Conservation (phyloP, 2,329 filamentous ascomycete species). For the Aspergillus clavatus region DNA sequence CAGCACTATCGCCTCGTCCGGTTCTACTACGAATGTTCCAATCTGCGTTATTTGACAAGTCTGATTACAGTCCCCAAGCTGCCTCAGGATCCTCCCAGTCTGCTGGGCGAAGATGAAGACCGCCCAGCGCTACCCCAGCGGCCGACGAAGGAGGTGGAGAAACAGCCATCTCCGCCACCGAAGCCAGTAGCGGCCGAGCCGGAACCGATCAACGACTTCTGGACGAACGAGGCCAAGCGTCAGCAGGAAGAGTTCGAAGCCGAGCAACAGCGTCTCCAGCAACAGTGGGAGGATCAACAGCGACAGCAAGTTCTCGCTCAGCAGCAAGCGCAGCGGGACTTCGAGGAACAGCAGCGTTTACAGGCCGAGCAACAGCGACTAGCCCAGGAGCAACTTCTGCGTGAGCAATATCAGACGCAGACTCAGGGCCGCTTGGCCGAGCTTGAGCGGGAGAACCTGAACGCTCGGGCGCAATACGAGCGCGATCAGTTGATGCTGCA, state of each 20-base stretch:
- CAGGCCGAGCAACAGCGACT: slow-evolving; percentile 84
- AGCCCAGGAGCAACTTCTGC: slow-evolving; percentile 83
- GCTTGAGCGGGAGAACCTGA: slow-evolving; percentile 89
- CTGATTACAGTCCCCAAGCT: slow-evolving; percentile 95
- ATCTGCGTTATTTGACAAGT: slow-evolving; percentile 91
- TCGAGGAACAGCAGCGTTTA: slow-evolving; percentile 87
- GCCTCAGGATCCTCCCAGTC: slow-evolving; percentile 85
- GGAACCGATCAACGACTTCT: slow-evolving; percentile 95
- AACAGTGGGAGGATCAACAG: slow-evolving; percentile 78
- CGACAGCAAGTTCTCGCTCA: slow-evolving; percentile 76
- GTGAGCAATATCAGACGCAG: slow-evolving; percentile 86
- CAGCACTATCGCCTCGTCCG: slow-evolving; percentile 95
- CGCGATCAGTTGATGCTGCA: slow-evolving; percentile 96
- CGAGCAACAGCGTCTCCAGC: slow-evolving; percentile 82
- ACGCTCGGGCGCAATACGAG: slow-evolving; percentile 91
- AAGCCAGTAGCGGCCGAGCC: slow-evolving; percentile 67
- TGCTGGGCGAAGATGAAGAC: slow-evolving; percentile 78
- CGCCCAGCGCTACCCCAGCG: slow-evolving; percentile 77
- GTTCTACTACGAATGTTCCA: slow-evolving; percentile 99
- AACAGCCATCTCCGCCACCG: slow-evolving; percentile 63
- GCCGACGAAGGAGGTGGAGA: slow-evolving; percentile 64
- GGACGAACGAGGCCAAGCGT: slow-evolving; percentile 85
- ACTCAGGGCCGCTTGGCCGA: slow-evolving; percentile 95
- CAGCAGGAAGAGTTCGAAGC: slow-evolving; percentile 94
- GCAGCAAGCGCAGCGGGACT: slow-evolving; percentile 84